Percentiles rank a stretch among this genome's conserved stretches.
phyloP scores from a whole-genome alignment of 2,329 filamentous ascomycete genomes.

The Kalaharituber pfeilii region DNA sequence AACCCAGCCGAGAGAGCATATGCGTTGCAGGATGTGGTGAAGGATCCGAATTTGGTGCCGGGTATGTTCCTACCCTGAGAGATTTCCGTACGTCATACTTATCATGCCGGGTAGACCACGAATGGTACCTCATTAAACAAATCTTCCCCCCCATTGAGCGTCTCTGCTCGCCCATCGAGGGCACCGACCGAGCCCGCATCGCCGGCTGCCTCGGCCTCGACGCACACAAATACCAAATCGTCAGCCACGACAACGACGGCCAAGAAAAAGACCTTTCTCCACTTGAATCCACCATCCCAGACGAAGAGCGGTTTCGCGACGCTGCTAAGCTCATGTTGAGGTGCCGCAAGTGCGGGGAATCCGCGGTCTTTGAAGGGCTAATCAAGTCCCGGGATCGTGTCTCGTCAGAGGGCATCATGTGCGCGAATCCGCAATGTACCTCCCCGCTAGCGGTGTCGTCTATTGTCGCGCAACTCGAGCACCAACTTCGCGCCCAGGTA shows the following conservation, averaged over 20 bases:
- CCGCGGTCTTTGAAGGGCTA: conserved; percentile 61
- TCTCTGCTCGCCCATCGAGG: conserved; percentile 86
- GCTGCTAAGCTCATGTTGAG: conserved; percentile 59
- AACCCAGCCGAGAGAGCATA: conserved; percentile 71
- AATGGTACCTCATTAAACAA: conserved; percentile 96
- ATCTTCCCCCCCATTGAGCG: conserved; percentile 96
- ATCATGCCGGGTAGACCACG: conserved; percentile 45
- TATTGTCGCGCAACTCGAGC: conserved; percentile 72
- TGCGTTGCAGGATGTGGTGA: conserved; percentile 67
- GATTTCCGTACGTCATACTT: background rate
- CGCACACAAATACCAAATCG: conserved; percentile 66
- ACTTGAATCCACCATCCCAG: conserved; percentile 84
- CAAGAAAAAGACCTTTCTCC: conserved; percentile 63
- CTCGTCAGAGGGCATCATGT: conserved; percentile 57
- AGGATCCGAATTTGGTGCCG: conserved; percentile 59
- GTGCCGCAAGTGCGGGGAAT: conserved; percentile 62
- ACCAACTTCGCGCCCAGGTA: conserved; percentile 60
- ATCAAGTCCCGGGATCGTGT: conserved; percentile 40
- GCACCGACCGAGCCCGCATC: conserved; percentile 75
- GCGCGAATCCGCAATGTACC: conserved; percentile 45
- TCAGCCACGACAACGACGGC: conserved; percentile 36
- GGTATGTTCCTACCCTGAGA: conserved; percentile 4
- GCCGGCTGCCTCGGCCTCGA: conserved; percentile 91
- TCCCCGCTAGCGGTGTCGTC: conserved; percentile 50
- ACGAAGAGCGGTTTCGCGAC: conserved; percentile 72